phyloP scores from a whole-genome alignment of 345 rosid species.

The Garcia nutans region DNA sequence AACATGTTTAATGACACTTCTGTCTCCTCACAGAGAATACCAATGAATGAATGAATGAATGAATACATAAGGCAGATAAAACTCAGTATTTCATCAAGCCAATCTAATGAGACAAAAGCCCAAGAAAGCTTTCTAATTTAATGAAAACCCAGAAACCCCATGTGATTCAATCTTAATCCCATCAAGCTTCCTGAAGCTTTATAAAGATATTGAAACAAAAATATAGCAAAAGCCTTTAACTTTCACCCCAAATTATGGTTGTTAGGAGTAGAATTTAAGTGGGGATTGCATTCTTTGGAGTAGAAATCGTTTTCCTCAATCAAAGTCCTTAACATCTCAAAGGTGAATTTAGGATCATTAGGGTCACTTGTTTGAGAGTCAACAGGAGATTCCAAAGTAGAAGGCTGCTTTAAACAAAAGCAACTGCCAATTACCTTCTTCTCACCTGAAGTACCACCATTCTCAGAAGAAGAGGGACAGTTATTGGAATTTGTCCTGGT shows the following conservation, averaged over 20 bases:
- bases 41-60: slow-evolving; percentile 1
- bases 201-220: background rate
- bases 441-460: slow-evolving; percentile 11
- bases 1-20: background rate
- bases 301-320: slow-evolving; percentile 56
- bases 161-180: background rate
- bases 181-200: background rate
- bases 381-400: slow-evolving; percentile 34
- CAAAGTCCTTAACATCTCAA: slow-evolving; percentile 43
- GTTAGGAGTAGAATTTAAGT: slow-evolving; percentile 9
- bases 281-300: slow-evolving; percentile 52
- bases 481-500: background rate
- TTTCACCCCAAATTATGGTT: background rate
- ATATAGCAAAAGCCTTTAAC: background rate
- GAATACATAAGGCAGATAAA: background rate
- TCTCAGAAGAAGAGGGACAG: slow-evolving; percentile 8
- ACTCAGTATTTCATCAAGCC: background rate
- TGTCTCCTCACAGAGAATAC: background rate
- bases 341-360: slow-evolving; percentile 42
- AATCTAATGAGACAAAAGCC: background rate
- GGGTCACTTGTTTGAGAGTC: slow-evolving; percentile 47
- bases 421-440: slow-evolving; percentile 5
- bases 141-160: background rate
- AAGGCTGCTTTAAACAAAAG: slow-evolving; percentile 38
- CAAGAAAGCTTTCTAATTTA: background rate